Evolutionary conservation across 2,329 filamentous ascomycete genomes (phyloP).

Genomic region (Verruconis gallopava): DNA sequence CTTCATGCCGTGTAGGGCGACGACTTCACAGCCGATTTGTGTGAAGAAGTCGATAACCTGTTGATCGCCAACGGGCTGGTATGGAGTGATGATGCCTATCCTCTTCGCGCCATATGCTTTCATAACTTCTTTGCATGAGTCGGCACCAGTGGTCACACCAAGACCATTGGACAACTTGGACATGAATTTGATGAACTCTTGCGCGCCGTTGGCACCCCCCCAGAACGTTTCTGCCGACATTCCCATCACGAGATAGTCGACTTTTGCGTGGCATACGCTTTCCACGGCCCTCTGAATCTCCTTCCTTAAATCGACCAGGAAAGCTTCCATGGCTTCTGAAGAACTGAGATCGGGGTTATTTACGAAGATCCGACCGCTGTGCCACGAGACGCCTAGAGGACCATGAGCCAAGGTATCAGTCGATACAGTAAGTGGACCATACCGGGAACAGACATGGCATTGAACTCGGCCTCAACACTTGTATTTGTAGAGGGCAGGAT

Average conservation of each 20-base stretch:
- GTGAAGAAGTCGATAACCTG: slow-evolving; percentile 22
- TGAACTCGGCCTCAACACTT: slow-evolving; percentile 23
- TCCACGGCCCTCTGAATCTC: slow-evolving; percentile 20
- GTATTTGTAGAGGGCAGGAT: slow-evolving; percentile 24
- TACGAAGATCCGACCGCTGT: slow-evolving; percentile 21
- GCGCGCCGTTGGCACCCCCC: slow-evolving; percentile 20
- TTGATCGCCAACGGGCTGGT: slow-evolving; percentile 21
- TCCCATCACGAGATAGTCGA: slow-evolving; percentile 23
- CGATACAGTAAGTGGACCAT: no score
- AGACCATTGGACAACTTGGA: slow-evolving; percentile 18
- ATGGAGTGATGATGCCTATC: slow-evolving; percentile 22
- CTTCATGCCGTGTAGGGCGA: slow-evolving; percentile 19
- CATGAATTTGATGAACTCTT: slow-evolving; percentile 21
- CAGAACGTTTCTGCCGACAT: slow-evolving; percentile 24
- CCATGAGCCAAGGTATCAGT: no score
- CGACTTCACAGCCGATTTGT: slow-evolving; percentile 19
- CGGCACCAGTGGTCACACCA: slow-evolving; percentile 20
- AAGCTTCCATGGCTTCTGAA: slow-evolving; percentile 19
- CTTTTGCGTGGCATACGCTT: slow-evolving; percentile 17
- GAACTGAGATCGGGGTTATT: slow-evolving; percentile 19
- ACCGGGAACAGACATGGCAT: slow-evolving; percentile 20
- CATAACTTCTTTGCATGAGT: slow-evolving; percentile 19
- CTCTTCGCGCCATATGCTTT: slow-evolving; percentile 17
- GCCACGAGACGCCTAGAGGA: slow-evolving; percentile 21
- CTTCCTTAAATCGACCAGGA: slow-evolving; percentile 18